Conservation (phyloP, 768 basidiomycete species). For the Tephrocybe sp. region DNA sequence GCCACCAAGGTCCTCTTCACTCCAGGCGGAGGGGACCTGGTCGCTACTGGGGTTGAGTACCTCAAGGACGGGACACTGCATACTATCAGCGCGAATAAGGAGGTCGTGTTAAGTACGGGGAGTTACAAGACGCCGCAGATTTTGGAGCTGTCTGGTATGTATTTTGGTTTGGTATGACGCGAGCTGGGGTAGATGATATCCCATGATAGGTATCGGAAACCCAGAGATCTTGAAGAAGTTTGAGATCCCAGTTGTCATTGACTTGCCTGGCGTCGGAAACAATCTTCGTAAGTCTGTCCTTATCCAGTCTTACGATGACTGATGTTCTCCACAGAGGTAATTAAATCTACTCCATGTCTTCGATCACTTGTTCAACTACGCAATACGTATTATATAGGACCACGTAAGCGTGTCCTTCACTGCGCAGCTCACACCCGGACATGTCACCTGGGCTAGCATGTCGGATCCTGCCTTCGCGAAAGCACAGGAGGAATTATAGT, state of each 20-base stretch:
- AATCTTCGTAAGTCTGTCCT: constrained; percentile 10
- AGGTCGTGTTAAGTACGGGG: constrained; percentile 10
- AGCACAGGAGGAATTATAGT: not conserved
- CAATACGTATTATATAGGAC: not conserved
- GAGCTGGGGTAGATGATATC: no score
- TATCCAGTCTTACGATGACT: not conserved
- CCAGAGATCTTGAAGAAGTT: not conserved
- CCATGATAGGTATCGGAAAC: constrained; percentile 10
- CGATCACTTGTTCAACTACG: no score
- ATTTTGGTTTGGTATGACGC: not conserved
- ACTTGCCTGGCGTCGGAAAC: constrained; percentile 12
- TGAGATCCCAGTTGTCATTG: constrained; percentile 1
- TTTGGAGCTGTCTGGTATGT: constrained; percentile 12
- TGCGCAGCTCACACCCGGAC: not conserved
- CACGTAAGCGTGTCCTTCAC: not conserved
- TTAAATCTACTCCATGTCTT: not conserved
- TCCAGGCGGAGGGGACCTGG: not conserved
- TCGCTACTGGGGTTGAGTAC: constrained; percentile 3
- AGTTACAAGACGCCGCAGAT: constrained; percentile 4
- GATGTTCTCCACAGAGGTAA: not conserved
- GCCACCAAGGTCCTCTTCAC: constrained; percentile 3
- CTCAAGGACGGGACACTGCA: not conserved
- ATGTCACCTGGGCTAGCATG: not conserved
- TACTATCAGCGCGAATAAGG: not conserved
- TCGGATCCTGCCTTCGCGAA: not conserved